Evolutionary conservation across 805 yeast species (phyloP), one percentile per base, ranked within the genome.

Genomic region (Limtongia smithiae): DNA sequence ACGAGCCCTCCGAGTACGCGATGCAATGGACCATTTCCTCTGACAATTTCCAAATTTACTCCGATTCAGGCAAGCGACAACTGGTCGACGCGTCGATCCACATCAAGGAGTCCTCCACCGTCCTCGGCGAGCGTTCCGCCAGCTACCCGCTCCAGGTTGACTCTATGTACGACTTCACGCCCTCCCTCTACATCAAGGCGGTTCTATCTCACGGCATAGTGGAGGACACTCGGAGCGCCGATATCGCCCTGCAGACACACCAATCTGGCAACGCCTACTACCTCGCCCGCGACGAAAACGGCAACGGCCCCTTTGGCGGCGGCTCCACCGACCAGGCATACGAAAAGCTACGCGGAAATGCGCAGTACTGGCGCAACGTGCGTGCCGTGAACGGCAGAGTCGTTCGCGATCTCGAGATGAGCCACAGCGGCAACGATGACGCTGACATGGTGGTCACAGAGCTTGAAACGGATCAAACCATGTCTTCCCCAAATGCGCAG

Each of bases 271-370:
- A 18, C 18, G 46, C 55, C 8, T 53, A 51, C 41, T 53, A 53
- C 31, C 33, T 45, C 24, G 47, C 41, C 4, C 42, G 22, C n/a
- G 52, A 53, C 28, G 30, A 40, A 4, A 24, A 50, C 4, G 53
- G 54, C 2, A 36, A 50, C 27, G 57, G 57, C 8, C 57, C 57
- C 3, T 53, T 35, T 20, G 57, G 55, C 18, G 57, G 57, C 21
- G 57, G 57, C 28, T 36, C 46, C 3, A 53, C 57, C 20, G 51
- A 50, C 30, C 57, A 53, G 24, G 50, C 44, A 3, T 51, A 30
- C 20, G 24, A 44, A n/a, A 31, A 30, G 21, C 18, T 44, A 8
- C 27, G 12, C 18, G 44, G 24, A 14, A 28, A 8, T 9, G 46
- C 33, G 22, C 46, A 45, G 33, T 53, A 53, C 37, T 51, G 54